Evolutionary conservation across 1,284 basidiomycete genomes (phyloP), one percentile per base, ranked within the genome.

Genomic region (Kwoniella shivajii): DNA sequence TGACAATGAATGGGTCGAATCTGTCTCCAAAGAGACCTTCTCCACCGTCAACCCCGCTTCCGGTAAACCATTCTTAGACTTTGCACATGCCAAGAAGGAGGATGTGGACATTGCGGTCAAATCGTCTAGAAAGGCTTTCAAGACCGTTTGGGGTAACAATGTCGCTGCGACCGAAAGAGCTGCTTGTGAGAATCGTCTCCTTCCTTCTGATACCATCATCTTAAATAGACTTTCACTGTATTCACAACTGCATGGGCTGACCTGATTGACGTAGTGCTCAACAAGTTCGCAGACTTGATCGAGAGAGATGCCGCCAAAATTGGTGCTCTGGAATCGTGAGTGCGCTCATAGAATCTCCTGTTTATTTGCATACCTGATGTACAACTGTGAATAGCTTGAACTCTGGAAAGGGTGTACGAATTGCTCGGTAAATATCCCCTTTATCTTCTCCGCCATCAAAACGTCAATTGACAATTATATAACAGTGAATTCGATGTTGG

Each of bases 281-380:
- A 88, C 79, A 90, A 88, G 74, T 85, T 97, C 38, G 95, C 94
- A 39, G 92, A 96, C 73, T 83, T 95, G 62, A 90, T 98, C 60
- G 94, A 98, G 78, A 83, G 87, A 63, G 87, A 96, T 75, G 81
- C 84, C 18, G 64, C 63, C n/a, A 60, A 84, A 59, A 83, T 92
- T 14, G 88, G 86, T 5, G 89, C 90, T 70, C 81, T 92, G 45
- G 90, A 92, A 76, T 48, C 29, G 49, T 50, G 38, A 44, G 46
- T 41, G 6, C n/a, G 9, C 31, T 22, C 11, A 11, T 6, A 14
- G 13, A 2, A 11, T 16, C 16, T 18, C 10, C 29, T 10, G 22
- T 6, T 20, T n/a, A 6, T 14, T 10, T 13, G 30, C 6, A n/a
- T 45, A 6, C 11, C 30, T 33, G 16, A 33, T 31, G 4, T 14